Evolutionary conservation across 805 yeast genomes (phyloP).

Genomic region (Saccharomycopsis babjevae): DNA sequence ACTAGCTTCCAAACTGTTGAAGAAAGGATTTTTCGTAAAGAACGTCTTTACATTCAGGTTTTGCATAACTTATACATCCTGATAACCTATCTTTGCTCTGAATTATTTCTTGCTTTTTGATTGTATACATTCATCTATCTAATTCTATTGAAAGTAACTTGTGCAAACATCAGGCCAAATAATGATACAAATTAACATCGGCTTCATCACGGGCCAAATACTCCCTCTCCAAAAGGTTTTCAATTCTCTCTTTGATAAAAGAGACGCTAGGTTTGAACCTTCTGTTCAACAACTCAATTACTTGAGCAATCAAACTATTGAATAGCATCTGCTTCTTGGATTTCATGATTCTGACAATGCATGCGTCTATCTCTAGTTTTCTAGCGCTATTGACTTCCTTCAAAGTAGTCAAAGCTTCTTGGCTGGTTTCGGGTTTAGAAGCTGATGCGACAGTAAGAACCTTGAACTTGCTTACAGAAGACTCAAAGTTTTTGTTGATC

Average conservation of each 20-base stretch:
- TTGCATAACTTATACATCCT: too few species aligned
- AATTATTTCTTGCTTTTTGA: too few species aligned
- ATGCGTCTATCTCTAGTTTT: slow-evolving; percentile 66
- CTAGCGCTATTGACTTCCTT: slow-evolving; percentile 53
- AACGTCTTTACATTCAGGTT: too few species aligned
- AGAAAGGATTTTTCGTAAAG: too few species aligned
- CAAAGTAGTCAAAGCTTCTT: slow-evolving; percentile 40
- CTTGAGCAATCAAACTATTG: slow-evolving; percentile 57
- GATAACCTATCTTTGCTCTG: too few species aligned
- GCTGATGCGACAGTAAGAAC: slow-evolving; percentile 53
- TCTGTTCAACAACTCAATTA: slow-evolving; percentile 44
- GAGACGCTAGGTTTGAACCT: slow-evolving; percentile 63
- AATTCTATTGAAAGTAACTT: too few species aligned
- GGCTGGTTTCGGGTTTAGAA: slow-evolving; percentile 40
- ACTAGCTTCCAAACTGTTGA: too few species aligned
- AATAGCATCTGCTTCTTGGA: slow-evolving; percentile 52
- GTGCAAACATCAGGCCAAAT: slow-evolving; percentile 40
- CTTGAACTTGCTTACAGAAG: slow-evolving; percentile 60
- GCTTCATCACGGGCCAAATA: slow-evolving; percentile 64
- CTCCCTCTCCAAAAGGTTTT: slow-evolving; percentile 69
- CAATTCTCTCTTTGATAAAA: slow-evolving; percentile 62
- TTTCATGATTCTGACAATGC: slow-evolving; percentile 82
- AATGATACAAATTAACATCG: slow-evolving; percentile 50
- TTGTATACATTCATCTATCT: not conserved
- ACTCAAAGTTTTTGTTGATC: slow-evolving; percentile 58